Base-by-base conservation (phyloP, 2,329 filamentous ascomycete genomes). In the Ceratocystis variospora region DNA sequence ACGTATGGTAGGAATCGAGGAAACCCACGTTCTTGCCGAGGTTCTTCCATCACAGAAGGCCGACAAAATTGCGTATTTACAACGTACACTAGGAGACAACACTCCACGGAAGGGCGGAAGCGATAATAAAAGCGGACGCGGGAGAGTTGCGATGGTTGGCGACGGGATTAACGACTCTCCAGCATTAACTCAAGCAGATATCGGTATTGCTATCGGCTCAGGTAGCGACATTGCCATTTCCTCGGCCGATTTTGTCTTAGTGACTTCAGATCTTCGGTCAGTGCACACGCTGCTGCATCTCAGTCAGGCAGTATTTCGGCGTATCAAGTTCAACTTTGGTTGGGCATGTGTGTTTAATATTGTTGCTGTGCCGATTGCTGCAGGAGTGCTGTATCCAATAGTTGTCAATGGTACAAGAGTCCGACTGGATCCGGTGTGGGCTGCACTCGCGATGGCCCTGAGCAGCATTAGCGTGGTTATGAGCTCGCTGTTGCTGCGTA, bases 101-200 rank as follows among this genome's bases (percentile, higher is more conserved):
- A 63, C 19, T 64, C 63, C 28, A 57, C 69, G 69, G 15, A 71
- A 72, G 6, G 50, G 22, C 15, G 6, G 6, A n/a, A 19, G 46
- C 22, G 46, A 22, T 10, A 71, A 71, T 0, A 74, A 74, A 5
- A 63, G 44, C 57, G 53, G 41, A 48, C 79, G 81, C 3, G 79
- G 80, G 7, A 79, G 76, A 63, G 83, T 96, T 4, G 90, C 88
- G 70, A 95, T 96, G 84, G 87, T 94, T 4, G 90, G 90, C 66
- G 90, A 95, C 73, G 90, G 90, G 70, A 90, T 94, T 77, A 96
- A 96, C 75, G 90, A 96, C 77, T 86, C 89, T 0, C 90, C 90
- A 0, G 90, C 90, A 5, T 82, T 96, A 45, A 83, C 87, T 4
- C 85, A 84, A 22, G 89, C 90, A 17, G 90, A 96, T 72, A 86